Base-by-base conservation (phyloP, 83 land plant species). In the Picea mariana region DNA sequence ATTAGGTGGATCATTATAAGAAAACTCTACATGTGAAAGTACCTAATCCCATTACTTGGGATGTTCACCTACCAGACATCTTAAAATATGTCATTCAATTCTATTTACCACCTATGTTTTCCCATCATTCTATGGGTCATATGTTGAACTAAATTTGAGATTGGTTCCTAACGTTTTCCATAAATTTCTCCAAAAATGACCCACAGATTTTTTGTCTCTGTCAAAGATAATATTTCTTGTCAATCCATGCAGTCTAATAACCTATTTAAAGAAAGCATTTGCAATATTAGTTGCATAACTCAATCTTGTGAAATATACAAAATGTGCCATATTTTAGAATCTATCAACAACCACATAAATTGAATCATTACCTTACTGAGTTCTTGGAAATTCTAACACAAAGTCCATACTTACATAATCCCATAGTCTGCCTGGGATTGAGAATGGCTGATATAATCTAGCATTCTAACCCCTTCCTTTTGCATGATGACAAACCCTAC, bases 301-400 rank as follows among this genome's bases (percentile, higher is more conserved):
- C 17, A 0, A 2, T 3, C 17, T 42, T 40, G 52, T 21, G 34
- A 34, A 18, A 20, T 62, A 20, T 26, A 79, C 18, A 34, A 79
- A 79, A 59, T 60, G 80, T 15, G 67, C 21, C 80, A 55, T 58
- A n/a, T 55, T 79, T 80, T 66, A 64, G 24, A 80, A 80, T 52
- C 81, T 62, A 44, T 80, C 52, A 9, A 80, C 72, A 6, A 80
- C 81, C 13, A 79, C 80, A 26, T 61, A 27, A 7, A 80, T 31
- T 20, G 81, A 80, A 18, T 80, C 71, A 17, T 17, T 2, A 24
- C 49, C 44, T 16, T 42, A 4, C 11, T 27, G 44, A 38, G 81
- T n/a, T 63, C 17, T 47, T 40, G 66, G 47, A 4, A 42, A 42
- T 5, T 6, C 47, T 42, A 5, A 6, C 7, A 42, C 47, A 42